These are phyloP conservation scores for Candida mesenterica DNA, from an alignment of 1,139 yeast genomes.

Conservation along the genomic window DNA sequence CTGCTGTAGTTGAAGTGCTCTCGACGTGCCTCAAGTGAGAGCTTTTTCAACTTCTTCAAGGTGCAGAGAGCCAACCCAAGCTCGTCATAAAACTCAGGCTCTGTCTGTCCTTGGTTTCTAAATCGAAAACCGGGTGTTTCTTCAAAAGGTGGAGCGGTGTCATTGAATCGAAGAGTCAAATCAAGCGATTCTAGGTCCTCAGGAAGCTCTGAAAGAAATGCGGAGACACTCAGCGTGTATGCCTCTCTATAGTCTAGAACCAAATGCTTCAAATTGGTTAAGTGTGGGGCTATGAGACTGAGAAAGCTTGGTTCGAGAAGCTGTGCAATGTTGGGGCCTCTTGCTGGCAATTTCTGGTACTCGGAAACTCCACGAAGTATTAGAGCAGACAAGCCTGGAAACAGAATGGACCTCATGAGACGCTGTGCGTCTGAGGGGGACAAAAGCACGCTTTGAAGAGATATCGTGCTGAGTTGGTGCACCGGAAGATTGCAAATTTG, in stretches of 20 bases:
- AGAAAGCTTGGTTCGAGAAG: constrained; percentile 29
- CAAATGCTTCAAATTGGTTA: constrained; percentile 28
- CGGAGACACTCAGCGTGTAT: constrained; percentile 39
- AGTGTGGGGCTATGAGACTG: constrained; percentile 21
- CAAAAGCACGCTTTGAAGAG: constrained; percentile 28
- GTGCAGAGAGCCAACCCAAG: constrained; percentile 4
- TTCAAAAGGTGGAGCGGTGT: constrained; percentile 26
- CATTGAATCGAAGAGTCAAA: constrained; percentile 41
- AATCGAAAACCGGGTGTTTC: constrained; percentile 1
- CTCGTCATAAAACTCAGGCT: constrained; percentile 4
- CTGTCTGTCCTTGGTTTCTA: neutral
- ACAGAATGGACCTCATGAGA: constrained; percentile 21
- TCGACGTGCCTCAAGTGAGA: constrained; percentile 8
- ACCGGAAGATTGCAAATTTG: constrained; percentile 3
- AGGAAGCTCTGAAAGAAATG: constrained; percentile 29
- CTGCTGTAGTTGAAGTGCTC: constrained; percentile 4
- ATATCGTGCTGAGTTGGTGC: constrained; percentile 21
- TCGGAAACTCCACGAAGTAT: constrained; percentile 31
- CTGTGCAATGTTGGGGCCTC: constrained; percentile 1
- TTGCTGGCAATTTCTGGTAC: constrained; percentile 13
- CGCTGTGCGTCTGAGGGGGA: constrained; percentile 25
- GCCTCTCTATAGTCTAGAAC: constrained; percentile 48
- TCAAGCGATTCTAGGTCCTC: constrained; percentile 34
- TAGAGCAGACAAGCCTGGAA: constrained; percentile 22
- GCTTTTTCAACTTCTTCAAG: constrained; percentile 3